Percentiles rank a stretch among this genome's conserved stretches.
Conservation (phyloP, 352 stramenopile genomes). For the Phytophthora palmivora region DNA sequence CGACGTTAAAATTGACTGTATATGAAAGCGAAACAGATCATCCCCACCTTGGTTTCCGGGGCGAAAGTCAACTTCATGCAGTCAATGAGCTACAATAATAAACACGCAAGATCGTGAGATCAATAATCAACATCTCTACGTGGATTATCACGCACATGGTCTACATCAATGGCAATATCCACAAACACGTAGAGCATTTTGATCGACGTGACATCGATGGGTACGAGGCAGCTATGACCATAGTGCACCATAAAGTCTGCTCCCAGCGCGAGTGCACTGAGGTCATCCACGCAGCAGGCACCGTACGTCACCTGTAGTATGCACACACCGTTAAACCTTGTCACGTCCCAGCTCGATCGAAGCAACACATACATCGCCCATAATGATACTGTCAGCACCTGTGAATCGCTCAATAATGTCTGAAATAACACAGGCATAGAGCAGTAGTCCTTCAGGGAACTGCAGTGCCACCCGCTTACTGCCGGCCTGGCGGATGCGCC, state of each 20-base stretch:
- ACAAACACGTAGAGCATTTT: slow-evolving; percentile 99
- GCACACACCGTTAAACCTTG: neutral
- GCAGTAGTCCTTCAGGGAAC: slow-evolving; percentile 98
- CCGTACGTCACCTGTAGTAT: slow-evolving; percentile 94
- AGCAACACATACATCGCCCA: slow-evolving; percentile 93
- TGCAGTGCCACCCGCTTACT: slow-evolving; percentile 96
- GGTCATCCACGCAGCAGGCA: slow-evolving; percentile 99
- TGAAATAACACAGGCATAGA: slow-evolving; percentile 98
- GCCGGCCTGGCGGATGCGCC: slow-evolving; percentile 91
- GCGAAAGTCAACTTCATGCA: slow-evolving; percentile 94
- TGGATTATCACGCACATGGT: slow-evolving; percentile 75
- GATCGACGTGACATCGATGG: slow-evolving; percentile 95
- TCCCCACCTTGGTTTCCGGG: slow-evolving; percentile 69
- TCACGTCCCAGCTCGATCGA: neutral
- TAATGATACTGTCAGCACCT: slow-evolving; percentile 91
- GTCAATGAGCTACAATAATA: slow-evolving; percentile 84
- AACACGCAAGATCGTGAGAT: slow-evolving; percentile 2
- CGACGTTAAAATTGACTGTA: neutral
- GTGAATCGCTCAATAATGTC: slow-evolving; percentile 98
- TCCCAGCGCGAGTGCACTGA: slow-evolving; percentile 95
- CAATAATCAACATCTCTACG: neutral
- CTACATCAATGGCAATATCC: slow-evolving; percentile 98
- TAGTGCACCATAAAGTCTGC: slow-evolving; percentile 99
- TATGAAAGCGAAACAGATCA: neutral
- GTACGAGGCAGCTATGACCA: slow-evolving; percentile 99